Evolutionary conservation across 2,329 filamentous ascomycete genomes (phyloP), one percentile per base, ranked within the genome.

Genomic region (Calonectria hongkongensis): DNA sequence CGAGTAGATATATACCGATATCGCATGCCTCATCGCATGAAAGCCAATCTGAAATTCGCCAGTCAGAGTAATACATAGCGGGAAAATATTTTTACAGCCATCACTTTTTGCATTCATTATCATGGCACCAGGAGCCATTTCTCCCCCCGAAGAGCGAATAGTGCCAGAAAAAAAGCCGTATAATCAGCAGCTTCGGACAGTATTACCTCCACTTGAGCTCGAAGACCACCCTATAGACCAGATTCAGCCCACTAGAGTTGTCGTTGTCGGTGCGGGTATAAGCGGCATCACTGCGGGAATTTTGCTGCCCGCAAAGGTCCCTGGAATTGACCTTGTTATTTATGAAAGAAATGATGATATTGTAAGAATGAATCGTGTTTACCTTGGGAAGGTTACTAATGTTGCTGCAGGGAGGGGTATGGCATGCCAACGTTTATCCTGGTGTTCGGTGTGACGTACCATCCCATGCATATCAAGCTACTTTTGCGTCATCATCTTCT

Each of bases 261-360:
- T 63, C 12, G 66, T 68, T 12, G 43, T 30, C 28, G 56, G 56
- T 10, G 66, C 54, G 10, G 66, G 66, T 18, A 51, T 68, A n/a
- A 51, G 43, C 12, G 56, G 56, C 2, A 50, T 68, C 18, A 51
- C 47, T 21, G 54, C 66, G 10, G 66, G 45, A 9, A 62, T 68
- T 18, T 41, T 68, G 10, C 18, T 68, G 6, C 66, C 56, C 3
- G 47, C 28, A 5, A 68, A 68, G 18, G 54, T 64, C n/a, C 67
- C 67, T 12, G 58, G 58, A 15, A 54, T 64, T 27, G 47, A 64
- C 13, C 58, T 69, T n/a, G 45, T 45, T 4, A 63, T 68, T 7
- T 68, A 51, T 21, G 56, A 68, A 36, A 54, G 56, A 45, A 63
- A 68, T 15, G 56, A 54, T 27, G 67, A 56, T 16, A 64, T 69